These are phyloP conservation scores for Plasmodium cynomolgi DNA, from an alignment of 169 alveolate species.

Conservation along the genomic window DNA sequence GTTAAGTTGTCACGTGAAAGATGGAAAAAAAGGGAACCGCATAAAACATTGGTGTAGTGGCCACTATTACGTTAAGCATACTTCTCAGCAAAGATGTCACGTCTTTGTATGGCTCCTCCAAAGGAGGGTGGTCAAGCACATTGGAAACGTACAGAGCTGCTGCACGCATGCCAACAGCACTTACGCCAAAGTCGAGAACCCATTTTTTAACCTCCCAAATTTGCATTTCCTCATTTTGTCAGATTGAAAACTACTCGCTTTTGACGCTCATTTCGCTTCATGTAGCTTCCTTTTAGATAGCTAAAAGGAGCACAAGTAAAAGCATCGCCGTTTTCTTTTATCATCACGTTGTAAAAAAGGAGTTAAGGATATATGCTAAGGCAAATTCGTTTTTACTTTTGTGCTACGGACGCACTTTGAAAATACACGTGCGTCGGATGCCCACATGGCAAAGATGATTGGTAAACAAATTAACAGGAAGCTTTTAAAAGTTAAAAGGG, in stretches of 20 bases:
- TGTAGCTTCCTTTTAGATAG: conserved; percentile 6
- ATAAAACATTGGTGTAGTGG: not conserved
- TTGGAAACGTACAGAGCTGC: not conserved
- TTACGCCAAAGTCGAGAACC: not conserved
- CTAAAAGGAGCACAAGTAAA: conserved; percentile 14
- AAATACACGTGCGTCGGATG: not conserved
- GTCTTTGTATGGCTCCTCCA: not conserved
- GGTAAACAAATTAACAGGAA: not conserved
- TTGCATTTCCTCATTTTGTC: conserved; percentile 25
- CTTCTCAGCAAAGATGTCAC: not conserved
- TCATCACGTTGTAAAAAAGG: conserved; percentile 56
- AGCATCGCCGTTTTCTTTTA: conserved; percentile 44
- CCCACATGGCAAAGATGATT: not conserved
- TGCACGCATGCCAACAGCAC: not conserved
- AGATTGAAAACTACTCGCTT: conserved; percentile 78
- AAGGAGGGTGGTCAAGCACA: not conserved
- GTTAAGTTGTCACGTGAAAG: not conserved
- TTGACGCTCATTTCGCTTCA: conserved; percentile 69
- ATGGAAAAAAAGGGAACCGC: not conserved
- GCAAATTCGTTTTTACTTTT: not conserved
- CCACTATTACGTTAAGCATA: not conserved
- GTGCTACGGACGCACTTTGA: not conserved
- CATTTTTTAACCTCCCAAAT: not conserved
- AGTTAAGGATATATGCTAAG: not conserved
- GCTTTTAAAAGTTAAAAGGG: not conserved